Conservation (phyloP, 2,329 filamentous ascomycete species). For the Sarocladium kiliense region DNA sequence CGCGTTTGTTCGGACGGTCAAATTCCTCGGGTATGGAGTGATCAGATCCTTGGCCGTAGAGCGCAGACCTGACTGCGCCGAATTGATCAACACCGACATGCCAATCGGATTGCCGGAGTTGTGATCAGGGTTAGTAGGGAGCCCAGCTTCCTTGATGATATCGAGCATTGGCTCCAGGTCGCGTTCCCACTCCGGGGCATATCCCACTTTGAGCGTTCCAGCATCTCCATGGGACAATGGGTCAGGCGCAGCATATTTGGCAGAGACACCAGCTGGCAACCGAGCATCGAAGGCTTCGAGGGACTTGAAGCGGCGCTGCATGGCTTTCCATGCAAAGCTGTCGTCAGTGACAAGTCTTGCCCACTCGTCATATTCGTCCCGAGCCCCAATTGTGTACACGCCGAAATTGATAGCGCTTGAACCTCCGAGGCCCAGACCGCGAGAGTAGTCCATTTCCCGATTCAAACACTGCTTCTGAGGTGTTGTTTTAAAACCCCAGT, state of each 20-base stretch:
- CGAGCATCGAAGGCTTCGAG: slow-evolving; percentile 49
- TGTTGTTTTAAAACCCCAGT: slow-evolving; percentile 46
- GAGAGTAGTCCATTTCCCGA: slow-evolving; percentile 42
- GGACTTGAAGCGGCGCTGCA: slow-evolving; percentile 42
- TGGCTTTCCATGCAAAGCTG: slow-evolving; percentile 48
- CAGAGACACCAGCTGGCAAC: slow-evolving; percentile 28
- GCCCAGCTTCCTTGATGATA: slow-evolving; percentile 41
- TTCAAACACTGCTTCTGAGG: slow-evolving; percentile 38
- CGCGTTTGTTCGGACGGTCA: slow-evolving; percentile 44
- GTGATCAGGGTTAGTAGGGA: slow-evolving; percentile 46
- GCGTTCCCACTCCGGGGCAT: slow-evolving; percentile 41
- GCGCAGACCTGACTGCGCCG: slow-evolving; percentile 40
- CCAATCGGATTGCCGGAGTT: slow-evolving; percentile 56
- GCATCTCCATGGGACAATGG: slow-evolving; percentile 40
- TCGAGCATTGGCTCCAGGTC: slow-evolving; percentile 41
- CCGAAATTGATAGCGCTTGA: slow-evolving; percentile 50
- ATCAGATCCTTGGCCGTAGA: slow-evolving; percentile 49
- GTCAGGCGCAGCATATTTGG: slow-evolving; percentile 42
- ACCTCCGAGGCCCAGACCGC: slow-evolving; percentile 47
- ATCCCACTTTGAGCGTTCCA: slow-evolving; percentile 44
- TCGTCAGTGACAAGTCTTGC: slow-evolving; percentile 50
- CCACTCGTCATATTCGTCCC: slow-evolving; percentile 60
- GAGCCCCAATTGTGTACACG: slow-evolving; percentile 48
- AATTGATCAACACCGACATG: slow-evolving; percentile 44
- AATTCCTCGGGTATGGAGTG: slow-evolving; percentile 36